These are phyloP conservation scores for Poa annua DNA, from an alignment of 176 grass and related monocot species.

Conservation along the genomic window DNA sequence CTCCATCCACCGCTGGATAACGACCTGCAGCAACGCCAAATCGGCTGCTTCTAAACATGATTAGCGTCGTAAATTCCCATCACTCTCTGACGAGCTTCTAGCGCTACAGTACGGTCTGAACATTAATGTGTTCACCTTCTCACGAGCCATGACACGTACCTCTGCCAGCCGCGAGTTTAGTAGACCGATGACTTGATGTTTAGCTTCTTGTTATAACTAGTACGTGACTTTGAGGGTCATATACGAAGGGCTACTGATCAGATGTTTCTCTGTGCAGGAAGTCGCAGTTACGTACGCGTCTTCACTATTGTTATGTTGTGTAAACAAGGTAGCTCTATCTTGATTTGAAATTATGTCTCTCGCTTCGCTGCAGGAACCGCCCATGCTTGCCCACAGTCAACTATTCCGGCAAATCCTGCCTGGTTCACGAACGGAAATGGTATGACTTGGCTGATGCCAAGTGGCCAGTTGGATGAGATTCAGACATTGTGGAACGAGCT, in stretches of 20 bases:
- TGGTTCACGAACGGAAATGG: conserved; percentile 46
- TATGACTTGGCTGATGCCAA: background rate
- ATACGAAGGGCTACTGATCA: conserved; percentile 23
- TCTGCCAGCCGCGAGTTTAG: too few relatives aligned
- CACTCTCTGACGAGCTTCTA: background rate
- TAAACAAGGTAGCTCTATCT: conserved; percentile 18
- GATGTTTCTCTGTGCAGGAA: background rate
- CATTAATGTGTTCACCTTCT: background rate
- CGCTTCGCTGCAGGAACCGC: conserved; percentile 37
- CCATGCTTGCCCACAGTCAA: conserved; percentile 38
- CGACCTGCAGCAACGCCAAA: background rate
- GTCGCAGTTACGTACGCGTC: conserved; percentile 17
- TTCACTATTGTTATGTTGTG: conserved; percentile 19
- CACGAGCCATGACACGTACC: too few relatives aligned
- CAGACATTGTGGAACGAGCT: background rate
- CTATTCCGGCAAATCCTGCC: conserved; percentile 48
- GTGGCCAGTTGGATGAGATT: too few relatives aligned
- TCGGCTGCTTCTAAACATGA: conserved; percentile 25
- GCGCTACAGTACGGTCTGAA: background rate
- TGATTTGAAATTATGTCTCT: conserved; percentile 48
- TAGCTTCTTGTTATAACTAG: too few relatives aligned
- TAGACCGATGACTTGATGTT: too few relatives aligned
- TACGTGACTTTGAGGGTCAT: conserved; percentile 18
- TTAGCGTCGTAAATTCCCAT: conserved; percentile 33
- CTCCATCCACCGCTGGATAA: too few relatives aligned